Conservation (phyloP, 192 early-diverging fungal genomes). For the Geranomyces michiganensis region DNA sequence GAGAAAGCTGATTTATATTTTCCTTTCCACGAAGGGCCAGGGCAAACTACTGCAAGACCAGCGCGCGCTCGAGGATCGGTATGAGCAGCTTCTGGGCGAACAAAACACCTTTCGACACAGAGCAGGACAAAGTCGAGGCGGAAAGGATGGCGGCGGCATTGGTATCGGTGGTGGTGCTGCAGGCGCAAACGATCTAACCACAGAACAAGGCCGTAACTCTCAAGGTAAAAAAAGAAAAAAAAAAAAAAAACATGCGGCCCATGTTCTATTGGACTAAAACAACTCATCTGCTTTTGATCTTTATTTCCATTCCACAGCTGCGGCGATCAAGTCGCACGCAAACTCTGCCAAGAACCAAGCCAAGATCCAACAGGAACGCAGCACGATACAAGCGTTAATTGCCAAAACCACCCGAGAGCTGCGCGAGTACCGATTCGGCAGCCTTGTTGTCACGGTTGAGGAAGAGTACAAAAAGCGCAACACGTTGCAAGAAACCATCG, state of each 20-base stretch:
- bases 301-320: too few species aligned
- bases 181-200: neutral
- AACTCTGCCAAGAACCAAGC: conserved; percentile 52
- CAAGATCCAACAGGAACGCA: conserved; percentile 60
- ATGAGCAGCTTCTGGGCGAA: conserved; percentile 50
- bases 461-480: conserved; percentile 63
- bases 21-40: conserved; percentile 21
- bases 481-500: conserved; percentile 61
- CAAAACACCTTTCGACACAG: conserved; percentile 40
- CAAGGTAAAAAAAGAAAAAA: conserved; percentile 10
- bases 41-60: conserved; percentile 56
- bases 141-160: neutral
- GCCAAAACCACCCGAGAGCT: conserved; percentile 51
- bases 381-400: conserved; percentile 50
- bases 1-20: too few species aligned
- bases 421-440: conserved; percentile 51
- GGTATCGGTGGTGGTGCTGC: too few species aligned
- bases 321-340: neutral
- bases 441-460: conserved; percentile 53
- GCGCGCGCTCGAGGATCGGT: conserved; percentile 46
- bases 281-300: too few species aligned
- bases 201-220: conserved; percentile 7
- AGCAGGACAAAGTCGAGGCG: neutral
- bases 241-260: too few species aligned
- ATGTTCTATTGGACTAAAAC: too few species aligned